phyloP scores from a whole-genome alignment of 768 basidiomycete species.

The Lentinula edodes region DNA sequence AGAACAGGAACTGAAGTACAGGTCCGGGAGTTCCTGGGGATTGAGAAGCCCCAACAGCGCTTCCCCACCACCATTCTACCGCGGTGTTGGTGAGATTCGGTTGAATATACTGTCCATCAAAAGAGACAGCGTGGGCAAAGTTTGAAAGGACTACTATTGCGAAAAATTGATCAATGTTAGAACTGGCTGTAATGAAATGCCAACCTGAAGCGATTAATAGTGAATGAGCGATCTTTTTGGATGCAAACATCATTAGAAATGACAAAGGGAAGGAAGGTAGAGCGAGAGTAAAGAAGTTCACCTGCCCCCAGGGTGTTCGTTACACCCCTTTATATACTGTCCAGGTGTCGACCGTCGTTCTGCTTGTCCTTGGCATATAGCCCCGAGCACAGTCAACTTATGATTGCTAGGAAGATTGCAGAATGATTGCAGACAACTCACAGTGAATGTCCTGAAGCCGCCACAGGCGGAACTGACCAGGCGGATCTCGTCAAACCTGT shows the following conservation, averaged over 20 bases:
- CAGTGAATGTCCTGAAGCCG: not conserved
- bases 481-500: constrained; percentile 1
- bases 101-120: constrained; percentile 16
- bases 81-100: constrained; percentile 13
- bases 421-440: not conserved
- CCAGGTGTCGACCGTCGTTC: not conserved
- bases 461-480: not conserved
- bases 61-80: constrained; percentile 20
- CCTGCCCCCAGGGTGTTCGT: not conserved
- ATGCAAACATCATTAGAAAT: not conserved
- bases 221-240: not conserved
- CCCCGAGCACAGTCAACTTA: not conserved
- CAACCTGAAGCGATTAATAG: not conserved
- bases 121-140: constrained; percentile 1
- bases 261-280: not conserved
- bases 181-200: not conserved
- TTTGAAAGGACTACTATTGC: not conserved
- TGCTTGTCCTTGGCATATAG: not conserved
- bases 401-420: not conserved
- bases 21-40: constrained; percentile 10
- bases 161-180: not conserved
- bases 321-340: not conserved
- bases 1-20: constrained; percentile 16
- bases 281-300: not conserved
- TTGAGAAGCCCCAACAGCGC: constrained; percentile 9